Evolutionary conservation across 2,329 filamentous ascomycete genomes (phyloP), one percentile per base, ranked within the genome.

Genomic region (Fusarium verrucosum): DNA sequence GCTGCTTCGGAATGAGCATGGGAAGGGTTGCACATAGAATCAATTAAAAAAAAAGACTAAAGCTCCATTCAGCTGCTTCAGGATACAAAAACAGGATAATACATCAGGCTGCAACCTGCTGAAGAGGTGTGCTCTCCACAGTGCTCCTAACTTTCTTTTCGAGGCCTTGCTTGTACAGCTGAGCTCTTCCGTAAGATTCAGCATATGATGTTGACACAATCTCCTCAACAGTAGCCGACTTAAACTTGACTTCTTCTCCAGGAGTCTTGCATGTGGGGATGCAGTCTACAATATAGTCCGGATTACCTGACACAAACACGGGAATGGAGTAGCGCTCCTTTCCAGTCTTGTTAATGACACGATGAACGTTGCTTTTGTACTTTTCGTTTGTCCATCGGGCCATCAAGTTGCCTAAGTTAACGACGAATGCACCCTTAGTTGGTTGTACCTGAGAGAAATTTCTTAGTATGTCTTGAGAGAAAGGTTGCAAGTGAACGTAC

Each of bases 291-390:
- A 53, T 22, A 3, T 50, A 53, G 4, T 53, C 50, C 10, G 50
- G 50, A 10, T 85, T 84, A 6, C 83, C 83, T 51, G 82, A 81
- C 52, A 85, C 81, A 71, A 86, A 87, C 47, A 86, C 81, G 1
- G 84, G 83, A n/a, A 87, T 76, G 8, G 81, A 84, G 68, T 85
- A 87, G 33, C 85, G 77, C 68, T 85, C 81, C 10, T 73, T 75
- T 3, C 76, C 76, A 4, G 79, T 80, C 38, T 77, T 77, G 74
- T 86, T 86, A 62, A 87, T 81, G 23, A 87, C 85, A 9, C 84
- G 76, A 69, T 87, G 85, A 5, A 84, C 71, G 44, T 80, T 85
- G 66, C 80, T 83, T 68, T 80, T 82, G 74, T 85, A 87, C 43
- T 76, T 73, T 16, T 81, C 80, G 50, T 82, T 81, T 14, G 83